Evolutionary conservation across 352 stramenopile species (phyloP), one percentile per base, ranked within the genome.

Genomic region (Pythium biforme): DNA sequence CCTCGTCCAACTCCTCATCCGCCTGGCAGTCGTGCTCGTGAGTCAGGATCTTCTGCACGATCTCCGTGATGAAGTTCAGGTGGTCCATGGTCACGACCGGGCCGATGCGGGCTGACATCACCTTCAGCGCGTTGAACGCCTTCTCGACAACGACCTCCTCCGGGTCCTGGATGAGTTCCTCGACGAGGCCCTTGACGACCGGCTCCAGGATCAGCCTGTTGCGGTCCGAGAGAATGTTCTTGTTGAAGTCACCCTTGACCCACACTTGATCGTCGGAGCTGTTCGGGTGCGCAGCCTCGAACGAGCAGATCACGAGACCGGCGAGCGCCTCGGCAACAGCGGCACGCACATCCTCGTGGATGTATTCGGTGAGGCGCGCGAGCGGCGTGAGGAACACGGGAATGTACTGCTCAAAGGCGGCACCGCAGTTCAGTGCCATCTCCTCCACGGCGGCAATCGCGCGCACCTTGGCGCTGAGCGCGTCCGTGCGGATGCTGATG

Each of bases 41-140:
- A 45, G 72, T 86, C 46, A 96, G 80, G 55, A 97, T 85, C 27
- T 89, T 86, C 59, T 96, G 82, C 0, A 97, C 79, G 17, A 95
- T 77, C 56, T 90, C 82, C 72, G 95, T 89, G 43, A 94, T 81
- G 43, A 82, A 64, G 22, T 86, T 79, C 60, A 99, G 83, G 79
- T 97, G 84, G 31, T 96, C 88, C 58, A 94, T 88, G 19, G 83
- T 92, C 55, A 98, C 98, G 20, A 93, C 81, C 5, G 88, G 78
- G 19, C 94, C 96, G 29, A 97, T 88, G 57, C 97, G 92, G 33
- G 94, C 90, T 49, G 94, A 97, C 83, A 99, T 96, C 57, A 97
- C 87, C 69, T 97, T 98, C 53, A 99, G 84, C 19, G 95, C 95
- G 52, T 95, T 98, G 62, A 99, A 96, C 1, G 96, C 88, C 69